Evolutionary conservation across 192 early-diverging fungal species (phyloP), one percentile per base, ranked within the genome.

Genomic region (Diversispora epigaea): DNA sequence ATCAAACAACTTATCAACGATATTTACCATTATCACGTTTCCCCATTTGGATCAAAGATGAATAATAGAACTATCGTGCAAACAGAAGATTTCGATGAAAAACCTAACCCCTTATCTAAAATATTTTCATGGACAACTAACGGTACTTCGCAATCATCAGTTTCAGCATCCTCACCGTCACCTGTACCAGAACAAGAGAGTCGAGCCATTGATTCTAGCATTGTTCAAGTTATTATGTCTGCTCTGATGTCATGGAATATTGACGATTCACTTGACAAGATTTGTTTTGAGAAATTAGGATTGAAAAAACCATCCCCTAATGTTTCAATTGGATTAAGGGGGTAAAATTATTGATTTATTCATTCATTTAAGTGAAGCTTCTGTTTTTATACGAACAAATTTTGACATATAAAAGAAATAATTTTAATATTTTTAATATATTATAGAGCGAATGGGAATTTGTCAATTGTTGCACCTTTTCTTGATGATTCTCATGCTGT

Each of bases 371-470:
- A 32, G 2, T 2, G 25, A 32, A 32, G 25, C 25, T 32, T 32
- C 25, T 32, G 2, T 32, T 32, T n/a, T 32, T 32, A 2, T 32
- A 32, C 25, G 25, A 1, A 32, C 25, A 32, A 32, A 32, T 1
- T 32, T 32, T 32, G 25, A 32, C 2, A 32, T 32, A 32, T 32
- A 32, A 32, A 32, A 32, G 25, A 1, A 32, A 32, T 32, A 32
- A 32, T 1, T n/a, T n/a, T n/a, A n/a, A n/a, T n/a, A n/a, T n/a
- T 32, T 4, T 40, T 6, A 22, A 52, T 44, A 73, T n/a, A 14
- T 47, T 39, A 8, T 73, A 92, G 91, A 5, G 84, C 88, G 3
- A 88, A 89, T 67, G 90, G 90, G 8, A 87, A 88, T 63, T 79
- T 93, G 17, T 90, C 92, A 1, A 65, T 93, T 11, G 71, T 85